These are phyloP conservation scores for Ilyonectria destructans DNA, from an alignment of 2,329 filamentous ascomycete genomes.

Conservation along the genomic window DNA sequence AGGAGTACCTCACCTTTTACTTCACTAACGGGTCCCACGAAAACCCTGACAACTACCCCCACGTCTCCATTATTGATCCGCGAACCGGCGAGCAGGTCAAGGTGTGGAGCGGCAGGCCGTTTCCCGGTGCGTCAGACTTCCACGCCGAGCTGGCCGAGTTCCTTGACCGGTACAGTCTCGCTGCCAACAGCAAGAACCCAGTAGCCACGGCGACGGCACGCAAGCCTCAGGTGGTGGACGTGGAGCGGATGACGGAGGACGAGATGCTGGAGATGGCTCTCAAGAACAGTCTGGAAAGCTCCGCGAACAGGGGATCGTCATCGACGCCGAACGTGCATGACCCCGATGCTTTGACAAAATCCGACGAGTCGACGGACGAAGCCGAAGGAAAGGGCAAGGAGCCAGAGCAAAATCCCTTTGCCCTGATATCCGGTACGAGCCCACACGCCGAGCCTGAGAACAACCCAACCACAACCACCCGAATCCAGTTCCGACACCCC, in stretches of 20 bases:
- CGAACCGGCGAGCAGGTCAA: constrained; percentile 98
- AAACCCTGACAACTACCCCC: constrained; percentile 91
- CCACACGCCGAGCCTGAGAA: constrained; percentile 85
- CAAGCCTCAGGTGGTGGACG: constrained; percentile 78
- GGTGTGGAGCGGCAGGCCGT: constrained; percentile 90
- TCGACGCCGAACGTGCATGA: constrained; percentile 76
- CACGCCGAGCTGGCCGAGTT: constrained; percentile 95
- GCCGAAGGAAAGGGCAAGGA: constrained; percentile 72
- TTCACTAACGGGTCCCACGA: constrained; percentile 81
- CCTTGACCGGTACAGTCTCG: constrained; percentile 95
- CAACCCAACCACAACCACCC: constrained; percentile 81
- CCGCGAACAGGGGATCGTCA: constrained; percentile 53
- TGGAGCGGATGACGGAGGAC: constrained; percentile 94
- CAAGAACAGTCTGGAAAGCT: constrained; percentile 84
- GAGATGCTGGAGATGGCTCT: constrained; percentile 97
- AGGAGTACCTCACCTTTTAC: constrained; percentile 92
- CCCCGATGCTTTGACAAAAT: constrained; percentile 90
- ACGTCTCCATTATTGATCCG: constrained; percentile 96
- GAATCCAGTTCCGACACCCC: constrained; percentile 93
- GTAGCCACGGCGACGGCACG: constrained; percentile 80
- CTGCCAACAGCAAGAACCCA: constrained; percentile 91
- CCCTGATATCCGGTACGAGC: constrained; percentile 78
- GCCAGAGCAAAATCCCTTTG: constrained; percentile 69
- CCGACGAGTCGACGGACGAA: constrained; percentile 61
- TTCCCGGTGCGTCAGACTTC: constrained; percentile 84